Conservation (phyloP, 1,284 basidiomycete genomes). For the Fomitopsis schrenkii region DNA sequence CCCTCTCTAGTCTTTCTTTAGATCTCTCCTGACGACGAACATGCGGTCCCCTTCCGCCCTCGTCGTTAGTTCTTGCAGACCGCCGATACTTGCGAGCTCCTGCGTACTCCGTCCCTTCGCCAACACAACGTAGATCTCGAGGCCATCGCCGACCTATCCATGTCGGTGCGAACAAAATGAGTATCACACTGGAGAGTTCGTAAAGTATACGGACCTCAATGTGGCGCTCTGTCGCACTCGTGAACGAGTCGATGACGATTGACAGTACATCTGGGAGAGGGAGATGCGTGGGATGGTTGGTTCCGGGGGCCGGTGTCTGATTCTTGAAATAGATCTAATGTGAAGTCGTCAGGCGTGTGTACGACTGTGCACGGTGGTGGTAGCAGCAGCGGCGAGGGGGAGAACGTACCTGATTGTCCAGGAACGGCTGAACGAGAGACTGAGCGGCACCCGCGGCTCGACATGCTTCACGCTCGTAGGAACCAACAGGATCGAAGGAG, state of each 20-base stretch:
- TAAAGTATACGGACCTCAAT: slow-evolving; percentile 66
- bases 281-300: slow-evolving; percentile 74
- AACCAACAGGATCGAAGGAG: slow-evolving; percentile 95
- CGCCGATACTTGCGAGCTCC: slow-evolving; percentile 54
- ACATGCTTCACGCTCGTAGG: slow-evolving; percentile 93
- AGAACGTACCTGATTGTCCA: slow-evolving; percentile 85
- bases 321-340: slow-evolving; percentile 94
- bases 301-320: slow-evolving; percentile 66
- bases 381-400: neutral
- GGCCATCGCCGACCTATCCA: slow-evolving; percentile 82
- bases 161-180: slow-evolving; percentile 6
- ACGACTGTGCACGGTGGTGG: slow-evolving; percentile 8
- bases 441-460: slow-evolving; percentile 91
- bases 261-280: slow-evolving; percentile 76
- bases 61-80: slow-evolving; percentile 58
- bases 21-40: slow-evolving; percentile 66
- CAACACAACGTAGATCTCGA: slow-evolving; percentile 87
- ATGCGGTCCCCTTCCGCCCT: slow-evolving; percentile 63
- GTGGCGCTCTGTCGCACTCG: slow-evolving; percentile 91
- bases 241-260: slow-evolving; percentile 91
- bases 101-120: slow-evolving; percentile 62
- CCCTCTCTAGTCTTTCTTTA: slow-evolving; percentile 61
- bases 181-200: neutral
- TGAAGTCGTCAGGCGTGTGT: neutral
- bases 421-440: slow-evolving; percentile 88